Conservation (phyloP, 2,329 filamentous ascomycete species). For the Keithomyces neogunnii region DNA sequence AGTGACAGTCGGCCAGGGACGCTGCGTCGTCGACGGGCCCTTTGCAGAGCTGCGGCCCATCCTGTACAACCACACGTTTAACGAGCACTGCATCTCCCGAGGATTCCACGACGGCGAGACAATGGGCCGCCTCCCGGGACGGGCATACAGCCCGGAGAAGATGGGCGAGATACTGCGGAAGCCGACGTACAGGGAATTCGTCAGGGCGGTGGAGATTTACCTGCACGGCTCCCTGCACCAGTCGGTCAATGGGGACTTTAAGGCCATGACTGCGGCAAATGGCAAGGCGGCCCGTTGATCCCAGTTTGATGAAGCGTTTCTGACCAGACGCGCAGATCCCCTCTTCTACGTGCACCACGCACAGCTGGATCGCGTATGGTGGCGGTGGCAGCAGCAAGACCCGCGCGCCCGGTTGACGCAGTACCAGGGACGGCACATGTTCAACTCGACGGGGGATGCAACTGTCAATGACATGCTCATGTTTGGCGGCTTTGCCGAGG, state of each 20-base stretch:
- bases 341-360: slow-evolving; percentile 9
- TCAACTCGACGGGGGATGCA: slow-evolving; percentile 5
- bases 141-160: slow-evolving; percentile 3
- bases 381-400: slow-evolving; percentile 7
- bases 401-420: background rate
- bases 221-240: slow-evolving; percentile 7
- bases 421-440: slow-evolving; percentile 7
- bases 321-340: background rate
- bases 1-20: slow-evolving; percentile 5
- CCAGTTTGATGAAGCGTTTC: background rate
- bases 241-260: slow-evolving; percentile 8
- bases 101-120: slow-evolving; percentile 4
- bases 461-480: background rate
- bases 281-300: background rate
- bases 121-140: slow-evolving; percentile 2
- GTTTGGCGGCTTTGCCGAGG: slow-evolving; percentile 3
- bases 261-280: slow-evolving; percentile 9
- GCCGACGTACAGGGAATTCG: background rate
- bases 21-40: slow-evolving; percentile 9
- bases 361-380: slow-evolving; percentile 8
- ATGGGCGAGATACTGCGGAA: slow-evolving; percentile 1
- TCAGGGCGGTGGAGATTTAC: slow-evolving; percentile 4
- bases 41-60: slow-evolving; percentile 10
- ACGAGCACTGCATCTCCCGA: slow-evolving; percentile 6
- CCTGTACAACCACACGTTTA: slow-evolving; percentile 8